Evolutionary conservation across 1,284 basidiomycete species (phyloP).

Genomic region (Moesziomyces parantarcticus): DNA sequence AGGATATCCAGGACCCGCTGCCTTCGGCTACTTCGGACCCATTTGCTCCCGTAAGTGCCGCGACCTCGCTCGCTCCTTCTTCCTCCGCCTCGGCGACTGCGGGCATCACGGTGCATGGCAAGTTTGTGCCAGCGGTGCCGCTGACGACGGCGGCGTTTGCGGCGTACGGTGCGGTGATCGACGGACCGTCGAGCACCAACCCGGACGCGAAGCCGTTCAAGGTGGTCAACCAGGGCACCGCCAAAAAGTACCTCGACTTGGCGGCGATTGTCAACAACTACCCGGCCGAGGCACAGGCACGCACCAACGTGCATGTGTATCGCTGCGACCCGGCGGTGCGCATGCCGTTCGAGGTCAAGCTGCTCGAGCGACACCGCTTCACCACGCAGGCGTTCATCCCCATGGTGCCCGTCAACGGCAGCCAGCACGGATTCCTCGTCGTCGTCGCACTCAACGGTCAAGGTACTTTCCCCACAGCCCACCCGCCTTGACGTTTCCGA

Average conservation of each 20-base stretch:
- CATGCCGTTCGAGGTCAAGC: constrained; percentile 55
- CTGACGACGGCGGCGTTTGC: constrained; percentile 44
- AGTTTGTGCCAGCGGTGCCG: constrained; percentile 22
- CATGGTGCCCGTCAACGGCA: constrained; percentile 25
- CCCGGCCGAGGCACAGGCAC: constrained; percentile 31
- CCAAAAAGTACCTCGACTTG: constrained; percentile 52
- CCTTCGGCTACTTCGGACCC: constrained; percentile 47
- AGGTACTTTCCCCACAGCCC: constrained; percentile 23
- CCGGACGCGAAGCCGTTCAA: constrained; percentile 29
- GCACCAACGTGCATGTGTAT: constrained; percentile 61
- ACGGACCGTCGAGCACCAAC: constrained; percentile 26
- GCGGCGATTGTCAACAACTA: constrained; percentile 47
- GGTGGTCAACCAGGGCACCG: constrained; percentile 63
- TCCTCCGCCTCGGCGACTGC: constrained; percentile 7
- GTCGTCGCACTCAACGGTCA: constrained; percentile 59
- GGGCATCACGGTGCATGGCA: constrained; percentile 25
- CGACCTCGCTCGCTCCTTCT: constrained; percentile 14
- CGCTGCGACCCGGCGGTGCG: constrained; percentile 34
- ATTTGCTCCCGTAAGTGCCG: constrained; percentile 39
- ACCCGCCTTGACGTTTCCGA: not conserved
- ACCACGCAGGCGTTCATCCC: constrained; percentile 63
- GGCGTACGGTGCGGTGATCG: constrained; percentile 59
- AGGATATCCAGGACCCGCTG: constrained; percentile 40
- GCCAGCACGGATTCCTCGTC: constrained; percentile 56
- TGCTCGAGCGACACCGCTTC: constrained; percentile 62